phyloP scores from a whole-genome alignment of 345 rosid genomes.

The Eucalyptus erythrocorys region DNA sequence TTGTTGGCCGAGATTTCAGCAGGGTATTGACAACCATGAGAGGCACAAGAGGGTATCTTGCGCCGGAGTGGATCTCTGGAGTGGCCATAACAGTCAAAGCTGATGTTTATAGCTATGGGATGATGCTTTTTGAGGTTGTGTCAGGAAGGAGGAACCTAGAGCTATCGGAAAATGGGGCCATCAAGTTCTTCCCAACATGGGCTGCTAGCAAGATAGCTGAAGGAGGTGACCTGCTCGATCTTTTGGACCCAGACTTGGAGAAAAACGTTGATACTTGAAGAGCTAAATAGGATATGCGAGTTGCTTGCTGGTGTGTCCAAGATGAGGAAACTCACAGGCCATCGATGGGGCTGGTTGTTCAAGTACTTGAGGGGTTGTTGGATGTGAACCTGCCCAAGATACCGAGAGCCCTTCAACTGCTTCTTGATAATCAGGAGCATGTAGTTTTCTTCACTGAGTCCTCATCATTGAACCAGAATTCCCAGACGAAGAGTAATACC shows the following conservation, averaged over 20 bases:
- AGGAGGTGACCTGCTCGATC: slow-evolving; percentile 29
- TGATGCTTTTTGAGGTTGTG: slow-evolving; percentile 72
- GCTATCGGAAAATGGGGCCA: slow-evolving; percentile 27
- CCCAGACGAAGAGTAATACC: no score
- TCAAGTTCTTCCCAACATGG: slow-evolving; percentile 43
- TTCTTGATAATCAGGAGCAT: no score
- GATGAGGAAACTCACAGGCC: no score
- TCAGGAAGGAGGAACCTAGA: slow-evolving; percentile 66
- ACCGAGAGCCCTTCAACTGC: no score
- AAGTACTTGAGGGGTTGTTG: no score
- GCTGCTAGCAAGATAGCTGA: slow-evolving; percentile 32
- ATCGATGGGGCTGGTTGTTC: no score
- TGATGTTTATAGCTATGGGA: slow-evolving; percentile 75
- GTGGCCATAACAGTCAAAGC: no score
- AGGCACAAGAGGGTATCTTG: slow-evolving; percentile 42
- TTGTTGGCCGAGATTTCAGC: slow-evolving; percentile 70
- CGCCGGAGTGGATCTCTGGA: no score
- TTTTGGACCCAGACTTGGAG: slow-evolving; percentile 36
- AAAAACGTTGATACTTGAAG: slow-evolving; percentile 27
- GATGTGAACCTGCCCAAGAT: no score
- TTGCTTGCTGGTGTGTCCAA: no score
- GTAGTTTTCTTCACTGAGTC: no score
- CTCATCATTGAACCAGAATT: no score
- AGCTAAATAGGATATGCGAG: slow-evolving; percentile 43
- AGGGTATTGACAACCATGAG: slow-evolving; percentile 76